Percentiles rank a stretch among this genome's conserved stretches.
These are phyloP conservation scores for Fusarium sp. DNA, from an alignment of 2,329 filamentous ascomycete genomes.

Conservation along the genomic window DNA sequence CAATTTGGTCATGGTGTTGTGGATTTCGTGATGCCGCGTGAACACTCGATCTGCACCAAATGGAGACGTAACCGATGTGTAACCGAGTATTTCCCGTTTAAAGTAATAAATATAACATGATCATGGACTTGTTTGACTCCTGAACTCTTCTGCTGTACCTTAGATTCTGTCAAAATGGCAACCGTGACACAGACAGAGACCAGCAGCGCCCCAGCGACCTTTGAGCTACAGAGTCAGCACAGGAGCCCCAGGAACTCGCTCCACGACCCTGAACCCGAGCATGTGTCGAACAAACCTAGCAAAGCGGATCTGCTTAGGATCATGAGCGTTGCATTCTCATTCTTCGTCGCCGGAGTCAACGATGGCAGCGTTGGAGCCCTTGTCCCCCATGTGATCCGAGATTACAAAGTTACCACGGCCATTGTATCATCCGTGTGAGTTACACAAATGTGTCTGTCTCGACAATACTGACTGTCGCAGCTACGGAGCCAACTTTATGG, in stretches of 20 bases:
- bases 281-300: background rate
- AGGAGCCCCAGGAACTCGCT: background rate
- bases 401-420: slow-evolving; percentile 65
- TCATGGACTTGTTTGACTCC: background rate
- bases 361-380: slow-evolving; percentile 73
- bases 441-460: rapidly evolving
- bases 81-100: slow-evolving; percentile 12
- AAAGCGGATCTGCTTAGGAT: slow-evolving; percentile 56
- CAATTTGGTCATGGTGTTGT: background rate
- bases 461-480: slow-evolving; percentile 39
- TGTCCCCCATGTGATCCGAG: slow-evolving; percentile 71
- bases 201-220: background rate
- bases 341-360: slow-evolving; percentile 74
- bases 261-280: background rate
- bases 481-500: slow-evolving; percentile 68
- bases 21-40: background rate
- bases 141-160: background rate
- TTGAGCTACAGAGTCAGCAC: background rate
- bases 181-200: slow-evolving; percentile 20
- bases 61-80: background rate
- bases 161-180: slow-evolving; percentile 2
- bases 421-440: slow-evolving; percentile 63
- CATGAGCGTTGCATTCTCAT: slow-evolving; percentile 68
- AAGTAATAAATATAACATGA: slow-evolving; percentile 15
- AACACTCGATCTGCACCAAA: background rate